These are phyloP conservation scores for Marvania coccoides DNA, from an alignment of 139 green algal genomes.

Conservation along the genomic window DNA sequence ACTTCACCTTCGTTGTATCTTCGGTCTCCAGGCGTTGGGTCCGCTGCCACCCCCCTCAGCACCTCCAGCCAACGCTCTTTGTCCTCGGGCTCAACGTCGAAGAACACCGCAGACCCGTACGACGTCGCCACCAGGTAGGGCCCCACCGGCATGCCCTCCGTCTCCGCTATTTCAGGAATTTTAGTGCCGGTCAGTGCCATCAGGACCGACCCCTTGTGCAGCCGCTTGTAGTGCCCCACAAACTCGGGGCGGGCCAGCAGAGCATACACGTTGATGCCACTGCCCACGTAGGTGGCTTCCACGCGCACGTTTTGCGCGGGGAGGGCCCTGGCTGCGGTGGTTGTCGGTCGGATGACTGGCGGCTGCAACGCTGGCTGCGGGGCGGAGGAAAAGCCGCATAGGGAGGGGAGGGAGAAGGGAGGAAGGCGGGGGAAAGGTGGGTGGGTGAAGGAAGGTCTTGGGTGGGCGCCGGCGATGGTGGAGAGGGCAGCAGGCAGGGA, in stretches of 20 bases:
- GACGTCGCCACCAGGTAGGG: conserved; percentile 43
- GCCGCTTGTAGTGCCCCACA: conserved; percentile 7
- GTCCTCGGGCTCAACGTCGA: conserved; percentile 27
- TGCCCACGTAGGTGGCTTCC: conserved; percentile 6
- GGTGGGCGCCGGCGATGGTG: no score
- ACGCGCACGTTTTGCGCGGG: background rate
- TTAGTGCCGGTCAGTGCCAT: background rate
- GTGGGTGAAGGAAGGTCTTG: no score
- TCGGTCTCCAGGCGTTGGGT: conserved; percentile 16
- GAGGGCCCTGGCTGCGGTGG: no score
- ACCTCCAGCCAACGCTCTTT: conserved; percentile 9
- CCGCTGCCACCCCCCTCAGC: conserved; percentile 1
- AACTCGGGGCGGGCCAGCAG: conserved; percentile 18
- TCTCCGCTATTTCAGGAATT: background rate
- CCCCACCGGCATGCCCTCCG: conserved; percentile 28
- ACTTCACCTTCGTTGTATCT: conserved; percentile 23
- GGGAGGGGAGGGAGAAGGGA: background rate
- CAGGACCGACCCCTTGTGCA: conserved; percentile 28
- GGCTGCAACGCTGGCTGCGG: no score
- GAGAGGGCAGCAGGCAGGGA: no score
- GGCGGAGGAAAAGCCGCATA: no score
- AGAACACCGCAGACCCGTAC: conserved; percentile 54
- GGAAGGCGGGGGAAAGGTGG: no score
- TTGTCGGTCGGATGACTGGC: no score
- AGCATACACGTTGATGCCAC: background rate